Conservation (phyloP, 2,329 filamentous ascomycete species). For the Alternaria sp. region DNA sequence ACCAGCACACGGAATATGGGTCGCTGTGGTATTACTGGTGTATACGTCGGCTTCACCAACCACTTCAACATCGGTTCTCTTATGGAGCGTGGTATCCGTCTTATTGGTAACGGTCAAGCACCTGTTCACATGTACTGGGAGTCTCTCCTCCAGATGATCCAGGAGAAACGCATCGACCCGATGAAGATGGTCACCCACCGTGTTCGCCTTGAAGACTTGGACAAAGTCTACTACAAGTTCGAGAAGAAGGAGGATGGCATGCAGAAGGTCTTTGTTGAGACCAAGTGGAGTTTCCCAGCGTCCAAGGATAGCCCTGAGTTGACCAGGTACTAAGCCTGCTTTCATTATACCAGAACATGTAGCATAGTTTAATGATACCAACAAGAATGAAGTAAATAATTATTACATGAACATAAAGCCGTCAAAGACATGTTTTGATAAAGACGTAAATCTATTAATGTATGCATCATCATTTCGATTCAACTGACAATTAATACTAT, state of each 20-base stretch:
- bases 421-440: background rate
- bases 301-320: conserved; percentile 61
- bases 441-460: background rate
- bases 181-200: conserved; percentile 84
- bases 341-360: background rate
- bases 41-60: conserved; percentile 74
- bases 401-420: background rate
- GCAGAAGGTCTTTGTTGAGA: conserved; percentile 81
- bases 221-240: conserved; percentile 66
- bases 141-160: conserved; percentile 74
- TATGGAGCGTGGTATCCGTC: conserved; percentile 86
- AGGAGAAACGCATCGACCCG: conserved; percentile 74
- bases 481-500: background rate
- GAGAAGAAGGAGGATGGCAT: conserved; percentile 77
- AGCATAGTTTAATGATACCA: conserved; percentile 7
- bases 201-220: conserved; percentile 62
- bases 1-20: conserved; percentile 76
- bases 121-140: conserved; percentile 89
- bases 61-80: conserved; percentile 84
- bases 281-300: conserved; percentile 64
- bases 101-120: conserved; percentile 74
- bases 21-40: conserved; percentile 79
- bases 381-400: conserved; percentile 3
- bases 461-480: background rate
- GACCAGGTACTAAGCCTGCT: conserved; percentile 52